Base-by-base conservation (phyloP, 225 moss, liverwort and hornwort genomes). In the Pleurozium schreberi region DNA sequence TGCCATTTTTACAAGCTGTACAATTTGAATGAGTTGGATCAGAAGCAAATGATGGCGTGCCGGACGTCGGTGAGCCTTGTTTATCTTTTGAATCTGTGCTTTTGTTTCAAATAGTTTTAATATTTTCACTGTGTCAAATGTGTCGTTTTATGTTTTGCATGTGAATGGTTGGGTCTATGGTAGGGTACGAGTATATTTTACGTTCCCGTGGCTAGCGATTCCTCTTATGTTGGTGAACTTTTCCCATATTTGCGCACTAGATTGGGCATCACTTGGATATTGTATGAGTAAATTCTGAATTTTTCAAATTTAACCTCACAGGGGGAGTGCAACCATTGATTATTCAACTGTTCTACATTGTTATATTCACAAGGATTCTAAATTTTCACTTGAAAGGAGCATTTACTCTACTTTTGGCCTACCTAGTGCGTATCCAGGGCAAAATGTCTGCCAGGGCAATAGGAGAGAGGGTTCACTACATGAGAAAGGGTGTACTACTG, bases 21-120 rank as follows among this genome's bases (percentile, higher is more conserved):
- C 89, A 98, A 98, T 88, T 90, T 98, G 91, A 89, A 90, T 64
- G 93, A 96, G 71, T 81, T 98, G 89, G 98, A 98, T 90, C 98
- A 97, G 89, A 88, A 91, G 88, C 90, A 91, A 75, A 98, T 98
- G 98, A 95, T 98, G 87, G 90, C 83, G 59, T 94, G 94, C 80
- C 93, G 98, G 68, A 91, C 94, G 80, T 93, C 94, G 96, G 98
- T 97, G 90, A 76, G 88, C 14, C 40, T 88, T 55, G 7, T 9
- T 69, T 43, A 18, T 52, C 47, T 71, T 55, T 81, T 18, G 36
- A 76, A 53, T 59, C 38, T 85, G 30, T 83, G 66, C 59, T 81
- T 50, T 33, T 78, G 65, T 88, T 84, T 50, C n/a, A 15, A 43
- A 42, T 70, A 36, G n/a, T 75, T 87, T 22, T 66, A 18, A 21